Evolutionary conservation across 345 rosid genomes (phyloP), one percentile per base, ranked within the genome.

Genomic region (Camelina neglecta): DNA sequence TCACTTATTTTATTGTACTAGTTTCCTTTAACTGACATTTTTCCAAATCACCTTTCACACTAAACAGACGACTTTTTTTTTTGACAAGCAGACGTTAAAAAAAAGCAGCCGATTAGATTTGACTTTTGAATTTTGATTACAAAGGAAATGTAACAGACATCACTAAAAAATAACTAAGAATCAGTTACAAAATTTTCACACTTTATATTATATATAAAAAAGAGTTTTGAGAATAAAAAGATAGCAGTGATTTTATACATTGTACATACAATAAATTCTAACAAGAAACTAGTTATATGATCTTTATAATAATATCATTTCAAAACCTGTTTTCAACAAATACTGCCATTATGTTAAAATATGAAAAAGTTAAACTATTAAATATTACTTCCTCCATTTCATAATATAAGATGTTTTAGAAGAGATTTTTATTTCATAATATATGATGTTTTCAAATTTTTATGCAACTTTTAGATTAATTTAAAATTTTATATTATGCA

Each of bases 61-160:
- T 11, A 21, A 58, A 58, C 66, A 8, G 53, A 26, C 16, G 13
- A 31, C 6, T 29, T 29, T 4, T 62, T 21, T 21, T 65, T 13
- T 65, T 13, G n/a, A 64, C 51, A 23, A 42, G 26, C 39, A 44
- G 16, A 73, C 26, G 35, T 15, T 73, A 21, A 15, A 38, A 44
- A 15, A 38, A 54, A 13, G 31, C 31, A 29, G 31, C 38, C 44
- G 48, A 64, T 15, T 53, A 44, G 9, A 55, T 42, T 64, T 73
- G 71, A 74, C 77, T 55, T 64, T 74, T 73, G 71, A 74, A 71
- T 55, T 64, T 74, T 21, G 49, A 65, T 33, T 55, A 74, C 11
- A 21, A 26, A 39, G 7, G 4, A 5, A 74, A 33, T 10, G 3
- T 44, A 55, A 55, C 24, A 44, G 21, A 42, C 11, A 23, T 20